Conservation (phyloP, 257 asterid genomes). For the Thymus mandschuricus region DNA sequence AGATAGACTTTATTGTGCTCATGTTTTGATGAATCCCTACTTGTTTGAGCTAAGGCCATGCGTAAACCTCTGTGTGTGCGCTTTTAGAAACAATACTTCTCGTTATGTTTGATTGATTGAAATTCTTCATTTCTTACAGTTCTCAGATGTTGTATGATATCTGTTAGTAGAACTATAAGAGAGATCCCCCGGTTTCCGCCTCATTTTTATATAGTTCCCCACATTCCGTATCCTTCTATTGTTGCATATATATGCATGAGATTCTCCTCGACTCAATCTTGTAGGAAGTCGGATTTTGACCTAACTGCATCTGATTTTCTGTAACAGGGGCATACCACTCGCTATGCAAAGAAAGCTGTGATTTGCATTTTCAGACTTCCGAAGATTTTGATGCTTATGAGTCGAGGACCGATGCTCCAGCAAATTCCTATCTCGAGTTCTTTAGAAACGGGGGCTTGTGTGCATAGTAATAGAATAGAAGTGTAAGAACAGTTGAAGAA, state of each 20-base stretch:
- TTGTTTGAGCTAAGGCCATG: constrained; percentile 1
- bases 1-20: neutral
- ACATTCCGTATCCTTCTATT: neutral
- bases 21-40: neutral
- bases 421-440: neutral
- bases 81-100: no score
- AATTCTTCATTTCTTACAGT: neutral
- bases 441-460: neutral
- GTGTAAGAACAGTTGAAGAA: neutral
- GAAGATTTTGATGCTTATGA: neutral
- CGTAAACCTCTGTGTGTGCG: neutral
- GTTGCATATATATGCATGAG: neutral
- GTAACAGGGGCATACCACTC: neutral
- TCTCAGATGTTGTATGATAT: neutral
- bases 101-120: neutral
- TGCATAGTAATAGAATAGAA: neutral
- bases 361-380: no score
- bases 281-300: neutral
- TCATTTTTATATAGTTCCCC: no score
- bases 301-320: constrained; percentile 2
- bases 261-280: neutral
- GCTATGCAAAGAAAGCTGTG: no score
- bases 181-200: no score
- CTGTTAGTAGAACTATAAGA: no score
- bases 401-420: neutral